These are phyloP conservation scores for Hansfordia pulvinata DNA, from an alignment of 2,329 filamentous ascomycete species.

Conservation along the genomic window DNA sequence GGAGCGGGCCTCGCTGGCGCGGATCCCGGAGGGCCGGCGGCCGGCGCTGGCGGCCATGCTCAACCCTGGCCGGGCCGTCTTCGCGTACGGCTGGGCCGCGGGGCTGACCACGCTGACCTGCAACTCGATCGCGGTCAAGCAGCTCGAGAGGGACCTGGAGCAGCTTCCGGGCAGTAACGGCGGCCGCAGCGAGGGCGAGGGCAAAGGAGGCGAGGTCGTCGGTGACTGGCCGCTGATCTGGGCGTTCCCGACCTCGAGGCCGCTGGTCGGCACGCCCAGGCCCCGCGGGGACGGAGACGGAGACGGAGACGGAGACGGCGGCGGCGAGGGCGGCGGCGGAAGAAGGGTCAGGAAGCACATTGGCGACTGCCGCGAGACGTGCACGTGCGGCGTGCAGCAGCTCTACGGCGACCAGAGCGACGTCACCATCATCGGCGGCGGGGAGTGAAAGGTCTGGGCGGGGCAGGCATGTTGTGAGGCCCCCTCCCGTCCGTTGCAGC, in stretches of 20 bases:
- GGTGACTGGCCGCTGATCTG: conserved; percentile 17
- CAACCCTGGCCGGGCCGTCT: conserved; percentile 49
- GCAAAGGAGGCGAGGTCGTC: no score
- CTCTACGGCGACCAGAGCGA: conserved; percentile 8
- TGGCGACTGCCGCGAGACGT: conserved; percentile 13
- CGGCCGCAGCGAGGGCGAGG: no score
- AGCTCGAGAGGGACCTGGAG: conserved; percentile 37
- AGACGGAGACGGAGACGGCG: no score
- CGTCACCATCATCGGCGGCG: no score
- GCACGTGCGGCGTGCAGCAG: conserved; percentile 13
- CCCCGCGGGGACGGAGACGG: no score
- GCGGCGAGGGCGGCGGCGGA: conserved; percentile 3
- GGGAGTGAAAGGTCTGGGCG: no score
- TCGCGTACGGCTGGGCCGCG: conserved; percentile 56
- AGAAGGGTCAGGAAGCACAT: conserved; percentile 14
- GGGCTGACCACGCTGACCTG: conserved; percentile 55
- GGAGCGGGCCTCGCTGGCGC: conserved; percentile 13
- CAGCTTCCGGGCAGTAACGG: no score
- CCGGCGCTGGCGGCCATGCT: conserved; percentile 21
- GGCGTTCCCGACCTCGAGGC: conserved; percentile 15
- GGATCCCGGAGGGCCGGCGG: conserved; percentile 17
- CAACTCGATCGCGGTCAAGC: conserved; percentile 53
- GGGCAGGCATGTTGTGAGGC: no score
- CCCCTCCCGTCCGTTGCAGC: no score
- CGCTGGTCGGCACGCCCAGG: conserved; percentile 14